Base-by-base conservation (phyloP, 768 basidiomycete species). In the Sarcodon sp. region DNA sequence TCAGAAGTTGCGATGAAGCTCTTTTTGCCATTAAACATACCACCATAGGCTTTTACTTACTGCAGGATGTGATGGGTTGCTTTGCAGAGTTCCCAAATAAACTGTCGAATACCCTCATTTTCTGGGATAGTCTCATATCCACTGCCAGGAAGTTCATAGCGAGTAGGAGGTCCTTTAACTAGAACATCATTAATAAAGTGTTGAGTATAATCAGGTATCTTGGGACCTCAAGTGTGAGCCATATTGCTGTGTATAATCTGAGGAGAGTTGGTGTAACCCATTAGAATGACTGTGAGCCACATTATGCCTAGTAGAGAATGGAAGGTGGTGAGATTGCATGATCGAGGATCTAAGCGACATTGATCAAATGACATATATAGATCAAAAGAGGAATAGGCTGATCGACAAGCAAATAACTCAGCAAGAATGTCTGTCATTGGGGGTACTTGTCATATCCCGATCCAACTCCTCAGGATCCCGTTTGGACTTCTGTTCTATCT, bases 121-220 rank as follows among this genome's bases (percentile, higher is more conserved):
- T 61, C 59, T 0, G 62, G 57, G 1, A 72, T 63, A 0, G 57
- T 66, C 44, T 75, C 61, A 43, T 53, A 67, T 0, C 7, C n/a
- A 0, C 69, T 62, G 27, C 64, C 57, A 0, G 32, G 7, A 0
- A 35, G 2, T 8, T 60, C 45, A 45, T 72, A 71, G 4, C 52
- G 44, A 0, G 65, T 61, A 1, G 16, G 12, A 0, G 63, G 68
- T 1, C 68, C 66, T 47, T 61, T 63, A 3, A 71, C 47, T 0
- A 60, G 59, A 0, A 66, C 51, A 50, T 75, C 64, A 49, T 77
- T 66, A 8, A 75, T 61, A 45, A 63, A 76, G 0, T 61, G 62
- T 0, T 54, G 50, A 0, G 65, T 66, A 5, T 57, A 18, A 1
- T 69, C 21, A 13, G 68, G 69, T 1, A 75, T 72, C 49, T 73